Conservation (phyloP, 176 grass and related monocot species). For the Oryza rufipogon region DNA sequence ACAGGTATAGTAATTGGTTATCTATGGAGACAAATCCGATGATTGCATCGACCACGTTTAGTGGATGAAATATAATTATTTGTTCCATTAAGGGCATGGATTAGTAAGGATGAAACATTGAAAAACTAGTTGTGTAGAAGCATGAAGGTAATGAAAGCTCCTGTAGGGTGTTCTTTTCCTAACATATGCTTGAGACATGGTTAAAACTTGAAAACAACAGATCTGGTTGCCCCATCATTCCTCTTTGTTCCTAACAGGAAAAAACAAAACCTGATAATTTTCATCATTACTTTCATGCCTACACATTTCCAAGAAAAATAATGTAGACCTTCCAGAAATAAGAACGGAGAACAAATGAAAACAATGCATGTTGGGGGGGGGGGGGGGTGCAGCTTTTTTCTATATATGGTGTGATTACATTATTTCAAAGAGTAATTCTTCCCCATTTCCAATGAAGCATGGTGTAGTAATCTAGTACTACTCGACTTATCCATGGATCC, state of each 20-base stretch:
- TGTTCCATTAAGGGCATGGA: not conserved
- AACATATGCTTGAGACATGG: not conserved
- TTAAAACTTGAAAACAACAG: not conserved
- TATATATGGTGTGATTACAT: too few relatives aligned
- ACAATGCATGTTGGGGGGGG: not conserved
- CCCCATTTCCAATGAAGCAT: too few relatives aligned
- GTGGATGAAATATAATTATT: not conserved
- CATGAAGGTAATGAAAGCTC: not conserved
- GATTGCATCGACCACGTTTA: not conserved
- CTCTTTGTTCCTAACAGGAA: not conserved
- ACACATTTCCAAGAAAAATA: not conserved
- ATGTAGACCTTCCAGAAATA: not conserved
- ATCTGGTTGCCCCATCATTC: not conserved
- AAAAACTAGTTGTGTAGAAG: too few relatives aligned
- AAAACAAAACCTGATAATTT: too few relatives aligned
- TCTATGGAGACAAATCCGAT: not conserved
- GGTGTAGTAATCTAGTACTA: too few relatives aligned
- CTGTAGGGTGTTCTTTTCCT: not conserved
- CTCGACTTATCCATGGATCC: too few relatives aligned
- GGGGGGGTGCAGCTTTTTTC: not conserved
- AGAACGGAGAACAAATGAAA: not conserved
- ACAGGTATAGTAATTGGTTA: conserved; percentile 19
- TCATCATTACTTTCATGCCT: not conserved
- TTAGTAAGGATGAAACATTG: too few relatives aligned
- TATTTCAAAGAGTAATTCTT: too few relatives aligned